Base-by-base conservation (phyloP, 1,284 basidiomycete genomes). In the Stereum hirsutum region DNA sequence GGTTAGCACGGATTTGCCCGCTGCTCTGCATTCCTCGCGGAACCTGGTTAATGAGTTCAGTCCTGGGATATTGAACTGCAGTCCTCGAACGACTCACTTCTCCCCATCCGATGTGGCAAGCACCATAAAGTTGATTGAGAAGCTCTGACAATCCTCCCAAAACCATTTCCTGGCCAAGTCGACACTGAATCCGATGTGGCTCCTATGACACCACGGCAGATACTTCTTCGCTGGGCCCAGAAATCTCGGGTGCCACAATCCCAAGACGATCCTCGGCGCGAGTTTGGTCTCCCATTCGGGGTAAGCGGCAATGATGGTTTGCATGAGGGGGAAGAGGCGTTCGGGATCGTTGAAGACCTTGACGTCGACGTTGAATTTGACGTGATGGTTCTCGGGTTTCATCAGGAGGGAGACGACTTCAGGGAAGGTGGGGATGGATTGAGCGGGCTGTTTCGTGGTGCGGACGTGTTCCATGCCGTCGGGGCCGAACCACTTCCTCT, bases 281-380 rank as follows among this genome's bases (percentile, higher is more conserved):
- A 99, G 79, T 20, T 60, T 64, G 3, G 75, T 83, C 60, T 93
- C 74, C 85, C 88, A 98, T 30, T 77, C 66, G 2, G 77, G 71
- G 49, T 91, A 81, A 14, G 70, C 61, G 20, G 78, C 70, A 45
- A 99, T 80, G 47, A 80, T 72, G 34, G 64, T 64, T 63, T 89
- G 75, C 81, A 99, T 93, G 37, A 97, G 72, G 12, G 67, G 63
- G 67, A 99, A 99, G 30, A 99, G 74, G 31, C 78, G 78, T 41
- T 79, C 79, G 0, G 96, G 93, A 54, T 95, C 79, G 59, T 96
- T 98, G 57, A 91, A 84, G 31, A 89, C 80, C 65, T 99, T 98
- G 59, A 95, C 89, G 60, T 97, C 93, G 47, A 97, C 78, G 62
- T 96, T 90, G 59, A 97, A 86, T 52, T 81, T 81, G 58, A 90